Conservation (phyloP, 306 rosid genomes). For the Glycyrrhiza uralensis region DNA sequence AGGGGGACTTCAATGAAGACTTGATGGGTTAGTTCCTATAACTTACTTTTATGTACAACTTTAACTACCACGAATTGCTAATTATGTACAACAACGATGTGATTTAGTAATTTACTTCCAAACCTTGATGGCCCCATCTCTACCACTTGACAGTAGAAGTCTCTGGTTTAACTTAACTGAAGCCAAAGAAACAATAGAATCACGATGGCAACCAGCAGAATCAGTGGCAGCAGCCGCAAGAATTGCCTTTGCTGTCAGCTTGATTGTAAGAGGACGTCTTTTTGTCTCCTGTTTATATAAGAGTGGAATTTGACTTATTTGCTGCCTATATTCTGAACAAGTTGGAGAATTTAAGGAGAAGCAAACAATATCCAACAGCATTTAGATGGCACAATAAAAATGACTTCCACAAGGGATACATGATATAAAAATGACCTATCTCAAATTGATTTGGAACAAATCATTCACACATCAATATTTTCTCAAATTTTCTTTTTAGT, state of each 20-base stretch:
- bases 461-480: neutral
- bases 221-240: constrained; percentile 93
- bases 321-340: constrained; percentile 9
- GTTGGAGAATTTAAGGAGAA: constrained; percentile 11
- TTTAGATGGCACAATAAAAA: constrained; percentile 3
- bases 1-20: constrained; percentile 8
- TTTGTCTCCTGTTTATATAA: constrained; percentile 65
- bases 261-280: constrained; percentile 67
- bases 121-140: constrained; percentile 97
- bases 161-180: constrained; percentile 92
- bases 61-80: constrained; percentile 37
- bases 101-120: constrained; percentile 63
- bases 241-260: constrained; percentile 71
- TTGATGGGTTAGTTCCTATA: constrained; percentile 24
- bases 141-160: constrained; percentile 76
- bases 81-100: constrained; percentile 46
- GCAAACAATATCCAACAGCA: neutral
- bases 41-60: constrained; percentile 39
- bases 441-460: neutral
- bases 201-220: constrained; percentile 90
- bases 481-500: neutral
- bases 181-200: constrained; percentile 76
- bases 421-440: neutral
- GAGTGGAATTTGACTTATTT: constrained; percentile 9
- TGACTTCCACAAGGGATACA: neutral